These are phyloP conservation scores for Aquilaria sinensis DNA, from an alignment of 345 rosid genomes.

Conservation along the genomic window DNA sequence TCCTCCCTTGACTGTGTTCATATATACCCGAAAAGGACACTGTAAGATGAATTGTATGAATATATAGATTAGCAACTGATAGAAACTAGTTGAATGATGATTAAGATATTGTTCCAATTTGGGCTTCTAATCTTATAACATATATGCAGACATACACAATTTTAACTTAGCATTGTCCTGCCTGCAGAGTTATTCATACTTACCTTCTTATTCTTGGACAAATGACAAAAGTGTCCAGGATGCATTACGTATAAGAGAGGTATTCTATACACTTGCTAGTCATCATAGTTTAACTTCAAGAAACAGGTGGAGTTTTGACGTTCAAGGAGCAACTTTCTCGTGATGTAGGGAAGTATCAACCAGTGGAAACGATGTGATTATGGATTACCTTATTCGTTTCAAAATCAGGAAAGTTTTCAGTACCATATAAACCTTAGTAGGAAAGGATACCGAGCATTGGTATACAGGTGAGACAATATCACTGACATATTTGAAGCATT, in stretches of 20 bases:
- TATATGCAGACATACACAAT: not conserved
- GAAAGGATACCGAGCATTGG: slow-evolving; percentile 36
- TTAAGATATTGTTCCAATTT: no score
- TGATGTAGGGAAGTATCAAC: slow-evolving; percentile 13
- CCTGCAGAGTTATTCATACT: slow-evolving; percentile 25
- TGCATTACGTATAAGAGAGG: slow-evolving; percentile 39
- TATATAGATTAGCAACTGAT: no score
- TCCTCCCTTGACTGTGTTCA: no score
- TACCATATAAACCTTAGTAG: slow-evolving; percentile 34
- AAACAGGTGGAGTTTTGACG: no score
- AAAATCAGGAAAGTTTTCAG: slow-evolving; percentile 21
- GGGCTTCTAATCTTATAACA: not conserved
- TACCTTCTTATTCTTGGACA: slow-evolving; percentile 29
- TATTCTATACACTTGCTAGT: not conserved
- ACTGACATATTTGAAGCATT: no score
- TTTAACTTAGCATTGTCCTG: no score
- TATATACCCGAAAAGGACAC: no score
- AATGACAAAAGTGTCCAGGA: slow-evolving; percentile 29
- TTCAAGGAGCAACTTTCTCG: no score
- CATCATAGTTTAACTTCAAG: no score
- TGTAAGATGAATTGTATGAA: no score
- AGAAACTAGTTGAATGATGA: no score
- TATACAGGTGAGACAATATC: slow-evolving; percentile 34
- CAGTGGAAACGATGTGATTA: slow-evolving; percentile 36
- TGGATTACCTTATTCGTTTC: slow-evolving; percentile 20